Base-by-base conservation (phyloP, 202 grass and related monocot genomes). In the Eragrostis tef region DNA sequence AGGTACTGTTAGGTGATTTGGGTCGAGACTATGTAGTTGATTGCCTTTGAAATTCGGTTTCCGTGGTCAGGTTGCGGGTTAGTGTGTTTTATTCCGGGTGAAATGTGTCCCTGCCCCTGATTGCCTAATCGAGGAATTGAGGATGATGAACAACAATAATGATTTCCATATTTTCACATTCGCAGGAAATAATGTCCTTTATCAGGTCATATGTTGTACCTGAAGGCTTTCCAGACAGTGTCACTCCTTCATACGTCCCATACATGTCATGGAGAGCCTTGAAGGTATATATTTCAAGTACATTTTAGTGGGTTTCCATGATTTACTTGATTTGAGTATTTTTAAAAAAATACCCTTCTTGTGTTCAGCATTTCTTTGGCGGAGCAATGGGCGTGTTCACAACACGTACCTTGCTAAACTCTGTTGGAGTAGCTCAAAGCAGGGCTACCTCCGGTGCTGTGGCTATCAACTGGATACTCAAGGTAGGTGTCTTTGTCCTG, bases 391-490 rank as follows among this genome's bases (percentile, higher is more conserved):
- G 96, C 58, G 96, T 98, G 67, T 91, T 98, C 74, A 98, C 96
- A 48, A 98, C 96, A 74, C 88, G 89, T 78, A 89, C 88, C 56
- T 86, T 98, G 78, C 84, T 98, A 47, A 94, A 85, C 69, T 95
- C 96, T 45, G 85, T 98, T 80, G 96, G 96, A 80, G 89, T 98
- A 50, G 93, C 88, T 51, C 90, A 91, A 91, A 98, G 91, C 81
- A 92, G 66, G 78, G 90, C 96, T 58, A 84, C 87, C 67, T 79
- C 96, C 14, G 96, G 96, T 86, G 96, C 96, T 42, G 88, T 95
- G 85, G 96, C 96, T 77, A 98, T 98, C 86, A 98, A 98, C 70
- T 98, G 96, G 96, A 98, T 98, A 83, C 92, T 98, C 52, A 98
- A 98, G 90, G 96, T 94, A 91, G n/a, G n/a, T n/a, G n/a, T 70